Evolutionary conservation across 148 eudicot species (phyloP).

Genomic region (Dianthus caryophyllus): DNA sequence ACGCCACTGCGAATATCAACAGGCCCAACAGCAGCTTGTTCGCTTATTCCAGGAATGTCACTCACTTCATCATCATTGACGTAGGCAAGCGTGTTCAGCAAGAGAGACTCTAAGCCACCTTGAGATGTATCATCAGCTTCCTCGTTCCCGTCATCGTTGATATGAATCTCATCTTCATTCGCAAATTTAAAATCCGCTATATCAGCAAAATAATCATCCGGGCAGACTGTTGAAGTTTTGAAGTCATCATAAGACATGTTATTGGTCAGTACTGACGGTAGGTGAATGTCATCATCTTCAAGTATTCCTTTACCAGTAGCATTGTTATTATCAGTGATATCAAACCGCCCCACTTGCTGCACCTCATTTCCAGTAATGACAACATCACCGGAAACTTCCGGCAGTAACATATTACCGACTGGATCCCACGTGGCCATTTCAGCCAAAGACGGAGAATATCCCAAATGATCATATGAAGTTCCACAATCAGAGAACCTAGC

Average conservation of each 20-base stretch:
- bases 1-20: constrained; percentile 20
- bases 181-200: constrained; percentile 33
- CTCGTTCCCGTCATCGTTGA: constrained; percentile 43
- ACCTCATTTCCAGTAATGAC: constrained; percentile 24
- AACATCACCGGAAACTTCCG: constrained; percentile 33
- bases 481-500: constrained; percentile 33
- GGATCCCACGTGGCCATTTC: constrained; percentile 51
- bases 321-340: constrained; percentile 29
- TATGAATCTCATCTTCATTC: constrained; percentile 35
- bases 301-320: constrained; percentile 25
- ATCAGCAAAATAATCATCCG: constrained; percentile 31
- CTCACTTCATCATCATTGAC: constrained; percentile 29
- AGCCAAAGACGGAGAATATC: constrained; percentile 51
- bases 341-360: constrained; percentile 31
- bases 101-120: constrained; percentile 35
- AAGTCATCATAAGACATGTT: constrained; percentile 27
- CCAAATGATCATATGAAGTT: constrained; percentile 37
- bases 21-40: constrained; percentile 19
- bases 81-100: constrained; percentile 43
- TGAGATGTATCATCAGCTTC: constrained; percentile 27
- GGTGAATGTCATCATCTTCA: constrained; percentile 23
- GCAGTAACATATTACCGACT: constrained; percentile 38
- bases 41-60: constrained; percentile 28
- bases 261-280: constrained; percentile 26
- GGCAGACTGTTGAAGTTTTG: constrained; percentile 22